phyloP scores from a whole-genome alignment of 176 grass and related monocot genomes.

The Otatea glauca region DNA sequence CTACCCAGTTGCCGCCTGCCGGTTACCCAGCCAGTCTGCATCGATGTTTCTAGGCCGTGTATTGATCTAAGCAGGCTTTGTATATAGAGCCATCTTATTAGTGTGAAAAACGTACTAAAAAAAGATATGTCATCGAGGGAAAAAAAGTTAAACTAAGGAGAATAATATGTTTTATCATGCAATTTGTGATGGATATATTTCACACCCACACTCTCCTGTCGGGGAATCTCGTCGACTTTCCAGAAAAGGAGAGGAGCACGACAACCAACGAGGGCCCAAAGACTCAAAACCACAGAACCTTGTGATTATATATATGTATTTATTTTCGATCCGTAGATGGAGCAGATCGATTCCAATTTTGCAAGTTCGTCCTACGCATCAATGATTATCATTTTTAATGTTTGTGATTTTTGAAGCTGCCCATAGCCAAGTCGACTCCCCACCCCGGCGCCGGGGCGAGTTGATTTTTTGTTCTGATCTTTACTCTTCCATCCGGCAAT shows the following conservation, averaged over 20 bases:
- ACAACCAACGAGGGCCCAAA: conserved; percentile 13
- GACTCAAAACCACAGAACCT: background rate
- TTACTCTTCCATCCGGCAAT: conserved; percentile 15
- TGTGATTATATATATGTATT: conserved; percentile 12
- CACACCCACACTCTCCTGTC: background rate
- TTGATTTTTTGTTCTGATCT: background rate
- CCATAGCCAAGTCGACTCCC: conserved; percentile 11
- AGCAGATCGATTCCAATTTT: conserved; percentile 31
- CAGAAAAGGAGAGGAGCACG: background rate
- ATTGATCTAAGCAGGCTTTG: too few relatives aligned
- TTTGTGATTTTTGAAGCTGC: conserved; percentile 39
- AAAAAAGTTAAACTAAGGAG: background rate
- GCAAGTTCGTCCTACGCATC: conserved; percentile 20
- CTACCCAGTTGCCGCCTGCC: background rate
- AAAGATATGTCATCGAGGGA: too few relatives aligned
- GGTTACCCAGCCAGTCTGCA: too few relatives aligned
- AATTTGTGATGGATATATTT: too few relatives aligned
- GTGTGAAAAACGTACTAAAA: too few relatives aligned
- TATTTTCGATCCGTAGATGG: background rate
- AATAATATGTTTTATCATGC: background rate
- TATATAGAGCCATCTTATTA: too few relatives aligned
- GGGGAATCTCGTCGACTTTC: conserved; percentile 4
- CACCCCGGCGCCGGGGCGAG: too few relatives aligned
- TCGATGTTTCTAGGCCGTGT: background rate
- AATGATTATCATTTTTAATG: conserved; percentile 45